Conservation (phyloP, 306 rosid species). For the Cucumis cinereus region DNA sequence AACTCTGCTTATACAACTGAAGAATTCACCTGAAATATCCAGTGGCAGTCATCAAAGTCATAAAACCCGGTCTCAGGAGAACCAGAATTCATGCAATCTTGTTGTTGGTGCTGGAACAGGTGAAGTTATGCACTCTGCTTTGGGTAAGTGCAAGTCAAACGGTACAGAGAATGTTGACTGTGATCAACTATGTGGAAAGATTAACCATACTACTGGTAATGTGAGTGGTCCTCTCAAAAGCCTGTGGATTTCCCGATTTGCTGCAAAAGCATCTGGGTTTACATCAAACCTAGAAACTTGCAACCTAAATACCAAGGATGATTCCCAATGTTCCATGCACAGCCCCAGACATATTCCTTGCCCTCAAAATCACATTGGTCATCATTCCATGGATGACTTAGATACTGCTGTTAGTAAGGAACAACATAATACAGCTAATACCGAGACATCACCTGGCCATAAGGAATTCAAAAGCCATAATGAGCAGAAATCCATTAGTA, state of each 20-base stretch:
- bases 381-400: slow-evolving; percentile 17
- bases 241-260: slow-evolving; percentile 69
- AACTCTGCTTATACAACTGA: slow-evolving; percentile 23
- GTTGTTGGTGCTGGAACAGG: slow-evolving; percentile 16
- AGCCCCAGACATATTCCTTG: slow-evolving; percentile 17
- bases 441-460: slow-evolving; percentile 15
- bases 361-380: slow-evolving; percentile 11
- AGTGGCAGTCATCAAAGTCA: slow-evolving; percentile 26
- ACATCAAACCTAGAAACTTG: slow-evolving; percentile 11
- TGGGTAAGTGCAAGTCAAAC: slow-evolving; percentile 24
- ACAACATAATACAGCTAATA: slow-evolving; percentile 13
- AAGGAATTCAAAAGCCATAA: slow-evolving; percentile 13
- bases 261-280: slow-evolving; percentile 26
- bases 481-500: slow-evolving; percentile 19
- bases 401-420: slow-evolving; percentile 20
- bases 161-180: slow-evolving; percentile 26
- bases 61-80: slow-evolving; percentile 17
- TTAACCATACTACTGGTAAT: slow-evolving; percentile 12
- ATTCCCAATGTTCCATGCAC: slow-evolving; percentile 20
- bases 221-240: slow-evolving; percentile 28
- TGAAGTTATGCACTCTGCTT: slow-evolving; percentile 27
- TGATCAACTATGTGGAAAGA: slow-evolving; percentile 22
- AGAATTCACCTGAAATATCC: slow-evolving; percentile 18
- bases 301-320: slow-evolving; percentile 17
- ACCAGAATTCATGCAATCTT: slow-evolving; percentile 12